Evolutionary conservation across 441 rosid genomes (phyloP).

Genomic region (Syzygium malaccense): DNA sequence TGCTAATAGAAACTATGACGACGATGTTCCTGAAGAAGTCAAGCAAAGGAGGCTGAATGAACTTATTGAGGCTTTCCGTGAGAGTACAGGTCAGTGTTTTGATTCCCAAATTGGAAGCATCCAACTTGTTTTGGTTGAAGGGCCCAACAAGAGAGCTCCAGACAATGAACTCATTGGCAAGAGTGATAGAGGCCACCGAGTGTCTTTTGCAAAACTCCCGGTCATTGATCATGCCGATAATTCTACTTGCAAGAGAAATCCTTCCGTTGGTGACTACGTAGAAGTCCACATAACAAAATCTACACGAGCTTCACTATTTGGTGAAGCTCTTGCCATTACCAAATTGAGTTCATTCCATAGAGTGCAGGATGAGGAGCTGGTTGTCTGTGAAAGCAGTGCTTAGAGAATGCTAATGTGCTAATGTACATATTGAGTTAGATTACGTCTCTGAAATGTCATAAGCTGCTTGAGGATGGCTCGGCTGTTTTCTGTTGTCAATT

Average conservation of each 20-base stretch:
- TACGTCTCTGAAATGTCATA: neutral
- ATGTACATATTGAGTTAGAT: neutral
- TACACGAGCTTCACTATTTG: constrained; percentile 60
- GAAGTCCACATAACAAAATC: constrained; percentile 66
- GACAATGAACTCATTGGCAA: constrained; percentile 80
- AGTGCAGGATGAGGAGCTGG: constrained; percentile 25
- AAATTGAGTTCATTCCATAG: constrained; percentile 53
- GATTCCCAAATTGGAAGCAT: constrained; percentile 64
- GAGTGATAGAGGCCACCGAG: constrained; percentile 80
- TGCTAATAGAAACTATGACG: constrained; percentile 69
- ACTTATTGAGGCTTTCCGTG: constrained; percentile 70
- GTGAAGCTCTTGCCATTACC: constrained; percentile 70
- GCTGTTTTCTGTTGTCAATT: neutral
- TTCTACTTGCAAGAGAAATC: constrained; percentile 26
- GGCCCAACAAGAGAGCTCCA: constrained; percentile 87
- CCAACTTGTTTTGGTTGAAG: constrained; percentile 82
- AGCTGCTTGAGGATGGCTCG: neutral
- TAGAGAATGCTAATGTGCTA: neutral
- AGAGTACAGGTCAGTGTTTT: constrained; percentile 63
- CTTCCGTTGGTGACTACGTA: constrained; percentile 66
- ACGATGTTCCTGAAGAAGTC: constrained; percentile 76
- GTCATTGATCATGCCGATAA: constrained; percentile 25
- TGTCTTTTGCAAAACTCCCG: constrained; percentile 44
- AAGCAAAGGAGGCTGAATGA: constrained; percentile 84
- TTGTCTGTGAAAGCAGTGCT: constrained; percentile 33